These are phyloP conservation scores for Phytopythium helicoides DNA, from an alignment of 352 stramenopile genomes.

Conservation along the genomic window DNA sequence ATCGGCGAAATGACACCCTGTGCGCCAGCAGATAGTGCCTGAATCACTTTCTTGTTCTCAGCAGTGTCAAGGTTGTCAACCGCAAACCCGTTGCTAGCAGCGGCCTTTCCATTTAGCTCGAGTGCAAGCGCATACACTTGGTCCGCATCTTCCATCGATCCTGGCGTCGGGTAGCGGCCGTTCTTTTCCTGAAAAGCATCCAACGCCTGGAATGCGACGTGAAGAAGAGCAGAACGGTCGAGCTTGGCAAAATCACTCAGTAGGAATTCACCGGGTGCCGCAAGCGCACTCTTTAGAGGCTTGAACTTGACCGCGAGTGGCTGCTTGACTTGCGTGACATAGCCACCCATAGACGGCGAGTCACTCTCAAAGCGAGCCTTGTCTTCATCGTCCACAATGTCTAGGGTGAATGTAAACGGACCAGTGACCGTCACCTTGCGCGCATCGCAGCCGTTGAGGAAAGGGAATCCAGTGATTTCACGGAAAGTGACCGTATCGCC, in stretches of 20 bases:
- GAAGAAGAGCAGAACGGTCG: constrained; percentile 88
- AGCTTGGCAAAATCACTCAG: constrained; percentile 98
- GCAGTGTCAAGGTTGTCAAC: constrained; percentile 61
- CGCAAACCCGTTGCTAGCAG: constrained; percentile 56
- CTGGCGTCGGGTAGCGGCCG: constrained; percentile 84
- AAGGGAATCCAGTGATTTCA: constrained; percentile 91
- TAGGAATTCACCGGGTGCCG: constrained; percentile 93
- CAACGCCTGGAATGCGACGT: constrained; percentile 88
- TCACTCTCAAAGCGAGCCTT: constrained; percentile 60
- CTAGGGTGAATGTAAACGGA: constrained; percentile 97
- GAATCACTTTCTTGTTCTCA: constrained; percentile 75
- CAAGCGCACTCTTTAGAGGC: constrained; percentile 81
- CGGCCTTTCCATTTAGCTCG: constrained; percentile 73
- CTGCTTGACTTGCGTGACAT: constrained; percentile 96
- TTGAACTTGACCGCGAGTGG: constrained; percentile 93
- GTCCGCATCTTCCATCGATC: constrained; percentile 77
- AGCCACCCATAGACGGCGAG: constrained; percentile 71
- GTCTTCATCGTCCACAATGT: constrained; percentile 71
- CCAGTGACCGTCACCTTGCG: constrained; percentile 82
- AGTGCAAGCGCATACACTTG: constrained; percentile 83
- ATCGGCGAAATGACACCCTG: constrained; percentile 94
- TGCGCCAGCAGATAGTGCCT: constrained; percentile 81
- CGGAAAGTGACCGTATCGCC: constrained; percentile 96
- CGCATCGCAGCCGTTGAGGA: constrained; percentile 77
- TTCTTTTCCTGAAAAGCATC: constrained; percentile 83